Conservation (phyloP, 257 asterid species). For the Solanum lycopersicoides region DNA sequence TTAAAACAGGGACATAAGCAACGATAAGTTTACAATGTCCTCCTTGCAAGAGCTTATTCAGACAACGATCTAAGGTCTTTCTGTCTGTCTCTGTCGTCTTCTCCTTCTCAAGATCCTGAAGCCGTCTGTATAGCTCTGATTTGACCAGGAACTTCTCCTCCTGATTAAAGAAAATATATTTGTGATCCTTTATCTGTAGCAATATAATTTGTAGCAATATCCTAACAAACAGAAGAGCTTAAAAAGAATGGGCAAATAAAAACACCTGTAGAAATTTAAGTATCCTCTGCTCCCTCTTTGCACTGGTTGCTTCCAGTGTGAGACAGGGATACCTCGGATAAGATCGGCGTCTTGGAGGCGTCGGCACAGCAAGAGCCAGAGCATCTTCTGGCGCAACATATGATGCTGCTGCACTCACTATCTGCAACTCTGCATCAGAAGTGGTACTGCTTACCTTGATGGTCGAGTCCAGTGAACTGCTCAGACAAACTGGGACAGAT, state of each 20-base stretch:
- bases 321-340: slow-evolving; percentile 47
- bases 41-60: slow-evolving; percentile 77
- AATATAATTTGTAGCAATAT: slow-evolving; percentile 8
- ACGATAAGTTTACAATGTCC: slow-evolving; percentile 71
- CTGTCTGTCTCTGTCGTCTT: slow-evolving; percentile 57
- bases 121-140: slow-evolving; percentile 73
- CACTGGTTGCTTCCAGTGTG: slow-evolving; percentile 33
- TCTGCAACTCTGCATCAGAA: slow-evolving; percentile 22
- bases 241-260: slow-evolving; percentile 6
- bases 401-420: slow-evolving; percentile 15
- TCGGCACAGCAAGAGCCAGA: slow-evolving; percentile 20
- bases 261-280: slow-evolving; percentile 80
- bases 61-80: slow-evolving; percentile 62
- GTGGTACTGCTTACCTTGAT: slow-evolving; percentile 20
- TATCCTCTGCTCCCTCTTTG: slow-evolving; percentile 74
- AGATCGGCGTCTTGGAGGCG: slow-evolving; percentile 43
- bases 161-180: slow-evolving; percentile 32
- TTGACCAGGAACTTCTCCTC: slow-evolving; percentile 81
- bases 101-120: slow-evolving; percentile 63
- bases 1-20: slow-evolving; percentile 58
- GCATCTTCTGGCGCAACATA: slow-evolving; percentile 18
- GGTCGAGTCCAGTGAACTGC: slow-evolving; percentile 24
- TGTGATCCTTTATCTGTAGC: slow-evolving; percentile 5
- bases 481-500: slow-evolving; percentile 19
- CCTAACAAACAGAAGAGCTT: slow-evolving; percentile 2